phyloP scores from a whole-genome alignment of 2,329 filamentous ascomycete genomes.

The Talaromyces amestolkiae region DNA sequence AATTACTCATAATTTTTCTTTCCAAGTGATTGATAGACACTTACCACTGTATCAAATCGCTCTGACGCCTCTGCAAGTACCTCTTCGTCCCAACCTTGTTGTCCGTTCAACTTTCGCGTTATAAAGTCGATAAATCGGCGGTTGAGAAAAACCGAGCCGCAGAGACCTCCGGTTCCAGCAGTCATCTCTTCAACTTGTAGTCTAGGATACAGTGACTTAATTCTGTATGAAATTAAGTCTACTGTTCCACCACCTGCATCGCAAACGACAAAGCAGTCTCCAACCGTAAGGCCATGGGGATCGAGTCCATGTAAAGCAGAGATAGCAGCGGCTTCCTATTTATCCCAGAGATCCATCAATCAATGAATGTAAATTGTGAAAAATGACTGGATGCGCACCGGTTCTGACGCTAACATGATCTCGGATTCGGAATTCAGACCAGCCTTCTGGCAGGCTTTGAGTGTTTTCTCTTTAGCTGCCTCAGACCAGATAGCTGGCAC shows the following conservation, averaged over 20 bases:
- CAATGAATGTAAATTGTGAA: background rate
- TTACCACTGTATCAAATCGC: background rate
- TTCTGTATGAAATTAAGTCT: conserved; percentile 97
- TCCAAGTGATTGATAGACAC: background rate
- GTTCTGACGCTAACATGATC: background rate
- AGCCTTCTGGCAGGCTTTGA: conserved; percentile 95
- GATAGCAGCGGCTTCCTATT: conserved; percentile 96
- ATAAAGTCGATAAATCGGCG: conserved; percentile 94
- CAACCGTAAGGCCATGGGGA: conserved; percentile 88
- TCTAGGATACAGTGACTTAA: conserved; percentile 88
- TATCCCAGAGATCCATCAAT: conserved; percentile 59
- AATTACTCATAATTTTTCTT: background rate
- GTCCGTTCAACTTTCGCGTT: background rate
- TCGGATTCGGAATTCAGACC: conserved; percentile 69
- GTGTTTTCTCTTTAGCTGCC: conserved; percentile 92
- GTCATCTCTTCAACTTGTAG: conserved; percentile 98
- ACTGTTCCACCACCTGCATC: conserved; percentile 98
- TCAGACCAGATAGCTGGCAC: conserved; percentile 99
- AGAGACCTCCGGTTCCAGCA: conserved; percentile 93
- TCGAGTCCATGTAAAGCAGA: conserved; percentile 81
- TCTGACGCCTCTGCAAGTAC: background rate
- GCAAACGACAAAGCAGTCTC: conserved; percentile 93
- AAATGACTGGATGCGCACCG: background rate
- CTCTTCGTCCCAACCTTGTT: background rate
- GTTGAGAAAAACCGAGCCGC: conserved; percentile 93